Base-by-base conservation (phyloP, 2,329 filamentous ascomycete genomes). In the Xylaria sp. region DNA sequence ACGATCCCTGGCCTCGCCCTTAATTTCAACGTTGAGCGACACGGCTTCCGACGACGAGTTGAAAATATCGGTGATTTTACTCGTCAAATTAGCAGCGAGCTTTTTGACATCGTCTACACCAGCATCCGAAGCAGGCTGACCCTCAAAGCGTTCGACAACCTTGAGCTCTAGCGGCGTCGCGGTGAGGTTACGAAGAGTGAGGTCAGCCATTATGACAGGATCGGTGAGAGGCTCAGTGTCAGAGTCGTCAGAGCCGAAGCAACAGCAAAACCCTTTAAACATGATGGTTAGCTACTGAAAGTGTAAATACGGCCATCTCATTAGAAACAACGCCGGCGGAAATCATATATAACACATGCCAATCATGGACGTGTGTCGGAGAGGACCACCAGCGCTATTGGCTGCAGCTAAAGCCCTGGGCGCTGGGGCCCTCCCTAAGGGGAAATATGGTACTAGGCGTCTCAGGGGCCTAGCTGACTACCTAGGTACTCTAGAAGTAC, bases 161-260 rank as follows among this genome's bases (percentile, higher is more conserved):
- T 87, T 88, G 69, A 97, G 84, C 68, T 89, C 86, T 57, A 97
- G 80, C n/a, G 87, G 83, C 49, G 85, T 88, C 59, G 85, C 81
- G 44, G 91, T 94, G 67, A 96, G 80, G 76, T 97, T 97, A 71
- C 93, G 92, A 70, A 97, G 86, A 4, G 85, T 90, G 68, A 97
- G 79, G 59, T 78, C 76, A 17, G 79, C 76, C 82, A 85, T 85
- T 44, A 38, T 41, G 49, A 41, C 15, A 13, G 46, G 27, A 8
- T 47, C 47, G 23, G 41, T 46, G 51, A 54, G 54, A 23, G 54
- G 25, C 37, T 62, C 63, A 13, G 37, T 21, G 17, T 65, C 59
- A 9, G 53, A 49, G 21, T 51, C 58, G 33, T 54, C 31, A 9
- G 25, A 41, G 41, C 54, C 47, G 40, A 65, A 57, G 29, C 62